Conservation (phyloP, 495 filamentous ascomycete genomes). For the Hypoxylon fragiforme region DNA sequence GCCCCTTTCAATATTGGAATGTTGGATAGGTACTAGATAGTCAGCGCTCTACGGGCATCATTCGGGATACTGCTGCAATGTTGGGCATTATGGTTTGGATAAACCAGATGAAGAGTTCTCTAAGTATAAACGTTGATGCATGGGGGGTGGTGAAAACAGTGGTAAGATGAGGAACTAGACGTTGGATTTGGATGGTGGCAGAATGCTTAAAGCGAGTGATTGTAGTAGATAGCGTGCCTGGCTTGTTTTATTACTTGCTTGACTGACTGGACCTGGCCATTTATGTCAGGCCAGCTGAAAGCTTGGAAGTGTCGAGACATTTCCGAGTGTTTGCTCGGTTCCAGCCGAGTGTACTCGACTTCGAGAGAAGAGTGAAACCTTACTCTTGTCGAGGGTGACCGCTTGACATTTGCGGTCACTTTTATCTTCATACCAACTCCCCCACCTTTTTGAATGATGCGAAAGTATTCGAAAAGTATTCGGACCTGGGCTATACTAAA, state of each 20-base stretch:
- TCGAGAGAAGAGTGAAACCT: too few relatives aligned
- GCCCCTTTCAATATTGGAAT: too few relatives aligned
- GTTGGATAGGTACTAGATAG: too few relatives aligned
- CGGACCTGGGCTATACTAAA: too few relatives aligned
- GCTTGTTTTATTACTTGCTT: conserved; percentile 23
- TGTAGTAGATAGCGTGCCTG: conserved; percentile 33
- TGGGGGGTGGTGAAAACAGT: conserved; percentile 5
- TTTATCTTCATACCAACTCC: not conserved
- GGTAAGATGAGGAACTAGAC: not conserved
- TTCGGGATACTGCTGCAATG: not conserved
- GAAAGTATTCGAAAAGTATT: too few relatives aligned
- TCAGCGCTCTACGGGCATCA: not conserved
- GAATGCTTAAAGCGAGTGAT: conserved; percentile 19
- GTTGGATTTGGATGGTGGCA: not conserved
- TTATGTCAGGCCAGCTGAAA: conserved; percentile 16
- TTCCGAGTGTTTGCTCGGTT: conserved; percentile 16
- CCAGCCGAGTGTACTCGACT: conserved; percentile 25
- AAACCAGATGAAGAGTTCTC: not conserved
- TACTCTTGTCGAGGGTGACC: conserved; percentile 15
- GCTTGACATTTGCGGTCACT: conserved; percentile 6
- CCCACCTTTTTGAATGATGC: conserved; percentile 1
- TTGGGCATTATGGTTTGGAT: not conserved
- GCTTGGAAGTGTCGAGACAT: conserved; percentile 24
- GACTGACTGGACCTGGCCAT: conserved; percentile 13
- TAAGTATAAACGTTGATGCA: not conserved